These are phyloP conservation scores for Ramalina intermedia DNA, from an alignment of 495 filamentous ascomycete genomes.

Conservation along the genomic window DNA sequence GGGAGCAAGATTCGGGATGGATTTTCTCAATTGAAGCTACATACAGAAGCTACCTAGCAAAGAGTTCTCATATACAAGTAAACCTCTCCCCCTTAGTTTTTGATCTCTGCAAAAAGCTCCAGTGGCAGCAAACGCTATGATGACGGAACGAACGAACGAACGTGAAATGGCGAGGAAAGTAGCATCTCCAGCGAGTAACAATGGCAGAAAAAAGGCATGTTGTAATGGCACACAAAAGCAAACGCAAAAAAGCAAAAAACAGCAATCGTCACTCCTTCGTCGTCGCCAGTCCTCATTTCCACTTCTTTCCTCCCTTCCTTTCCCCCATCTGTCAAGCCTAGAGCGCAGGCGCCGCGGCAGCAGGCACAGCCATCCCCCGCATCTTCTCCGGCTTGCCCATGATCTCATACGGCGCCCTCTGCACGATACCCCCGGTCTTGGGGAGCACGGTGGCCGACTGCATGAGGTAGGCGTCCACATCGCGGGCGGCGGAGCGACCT, in stretches of 20 bases:
- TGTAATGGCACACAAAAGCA: not conserved
- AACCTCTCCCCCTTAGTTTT: no score
- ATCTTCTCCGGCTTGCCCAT: conserved; percentile 24
- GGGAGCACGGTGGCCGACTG: conserved; percentile 62
- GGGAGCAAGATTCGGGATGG: no score
- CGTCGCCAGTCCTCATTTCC: no score
- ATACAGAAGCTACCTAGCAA: no score
- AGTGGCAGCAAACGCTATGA: no score
- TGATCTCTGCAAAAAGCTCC: no score
- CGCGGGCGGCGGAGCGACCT: conserved; percentile 83
- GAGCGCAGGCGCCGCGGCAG: not conserved
- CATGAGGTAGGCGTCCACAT: conserved; percentile 84
- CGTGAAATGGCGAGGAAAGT: no score
- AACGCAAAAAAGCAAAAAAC: not conserved
- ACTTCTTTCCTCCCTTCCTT: not conserved
- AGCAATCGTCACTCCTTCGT: not conserved
- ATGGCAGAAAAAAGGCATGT: no score
- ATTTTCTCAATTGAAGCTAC: no score
- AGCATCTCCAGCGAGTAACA: not conserved
- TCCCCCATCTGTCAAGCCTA: no score
- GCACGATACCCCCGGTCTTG: conserved; percentile 89
- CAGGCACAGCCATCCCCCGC: conserved; percentile 13
- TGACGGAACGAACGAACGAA: no score
- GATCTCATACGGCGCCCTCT: conserved; percentile 58
- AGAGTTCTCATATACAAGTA: no score